Evolutionary conservation across 371 early-diverging fungal species (phyloP).

Genomic region (Smittium culicis): DNA sequence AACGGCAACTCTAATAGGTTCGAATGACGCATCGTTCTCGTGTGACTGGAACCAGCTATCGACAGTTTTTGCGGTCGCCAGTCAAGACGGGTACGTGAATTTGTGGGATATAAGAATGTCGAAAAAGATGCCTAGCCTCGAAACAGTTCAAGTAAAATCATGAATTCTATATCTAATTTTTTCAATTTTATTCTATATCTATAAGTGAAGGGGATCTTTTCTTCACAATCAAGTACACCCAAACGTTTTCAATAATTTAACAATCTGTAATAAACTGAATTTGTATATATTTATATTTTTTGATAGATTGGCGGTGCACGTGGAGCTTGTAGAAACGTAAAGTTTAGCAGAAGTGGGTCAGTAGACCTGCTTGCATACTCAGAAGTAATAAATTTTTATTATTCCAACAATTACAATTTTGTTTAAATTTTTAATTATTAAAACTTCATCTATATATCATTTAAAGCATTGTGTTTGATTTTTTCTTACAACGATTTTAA

Average conservation of each 20-base stretch:
- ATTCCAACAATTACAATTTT: too few relatives aligned
- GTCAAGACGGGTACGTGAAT: slow-evolving; percentile 60
- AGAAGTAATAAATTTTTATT: background rate
- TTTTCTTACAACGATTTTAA: too few relatives aligned
- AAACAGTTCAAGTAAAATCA: slow-evolving; percentile 39
- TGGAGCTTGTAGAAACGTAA: background rate
- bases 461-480: too few relatives aligned
- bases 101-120: slow-evolving; percentile 51
- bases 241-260: too few relatives aligned
- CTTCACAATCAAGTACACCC: too few relatives aligned
- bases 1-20: slow-evolving; percentile 19
- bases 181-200: too few relatives aligned
- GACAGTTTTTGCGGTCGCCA: slow-evolving; percentile 60
- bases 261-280: background rate
- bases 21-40: slow-evolving; percentile 42
- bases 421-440: too few relatives aligned
- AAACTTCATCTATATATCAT: too few relatives aligned
- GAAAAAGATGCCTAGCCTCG: slow-evolving; percentile 26
- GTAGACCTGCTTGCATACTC: background rate
- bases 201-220: too few relatives aligned
- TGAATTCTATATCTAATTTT: too few relatives aligned
- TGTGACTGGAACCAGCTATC: slow-evolving; percentile 64
- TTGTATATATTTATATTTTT: background rate
- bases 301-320: background rate
- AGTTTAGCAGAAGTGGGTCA: background rate